Percentiles rank a stretch among this genome's conserved stretches.
phyloP scores from a whole-genome alignment of 441 rosid species.

The Arabidopsis hybrid region DNA sequence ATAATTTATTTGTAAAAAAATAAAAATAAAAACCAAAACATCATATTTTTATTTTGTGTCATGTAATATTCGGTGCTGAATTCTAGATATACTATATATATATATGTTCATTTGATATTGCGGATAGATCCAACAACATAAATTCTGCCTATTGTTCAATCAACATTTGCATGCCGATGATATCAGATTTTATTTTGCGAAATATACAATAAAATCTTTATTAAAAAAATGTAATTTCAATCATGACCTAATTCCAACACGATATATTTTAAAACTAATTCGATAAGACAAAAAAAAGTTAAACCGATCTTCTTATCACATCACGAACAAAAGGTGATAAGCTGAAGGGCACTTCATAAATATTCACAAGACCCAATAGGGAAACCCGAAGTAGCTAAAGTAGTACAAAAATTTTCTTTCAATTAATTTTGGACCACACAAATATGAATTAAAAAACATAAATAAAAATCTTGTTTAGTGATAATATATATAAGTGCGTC shows the following conservation, averaged over 20 bases:
- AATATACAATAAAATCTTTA: constrained; percentile 13
- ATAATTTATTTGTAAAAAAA: not conserved
- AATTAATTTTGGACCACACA: constrained; percentile 29
- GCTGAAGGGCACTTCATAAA: constrained; percentile 41
- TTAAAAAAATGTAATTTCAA: constrained; percentile 9
- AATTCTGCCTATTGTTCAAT: not conserved
- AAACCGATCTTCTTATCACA: constrained; percentile 45
- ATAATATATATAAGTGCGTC: constrained; percentile 40
- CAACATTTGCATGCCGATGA: constrained; percentile 7
- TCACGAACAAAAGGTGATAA: constrained; percentile 38
- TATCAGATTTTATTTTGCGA: not conserved
- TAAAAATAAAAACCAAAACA: not conserved
- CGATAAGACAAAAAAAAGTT: constrained; percentile 35
- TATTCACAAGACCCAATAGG: constrained; percentile 36
- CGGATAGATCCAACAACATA: not conserved
- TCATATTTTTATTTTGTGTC: not conserved
- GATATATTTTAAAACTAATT: constrained; percentile 25
- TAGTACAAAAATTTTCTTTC: constrained; percentile 18
- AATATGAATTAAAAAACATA: not conserved
- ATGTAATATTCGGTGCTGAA: not conserved
- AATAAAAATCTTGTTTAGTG: constrained; percentile 25
- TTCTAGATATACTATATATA: not conserved
- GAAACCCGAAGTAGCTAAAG: constrained; percentile 23
- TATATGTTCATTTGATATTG: not conserved
- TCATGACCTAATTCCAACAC: constrained; percentile 43